Conservation (phyloP, 495 filamentous ascomycete genomes). For the Tuber borchii region DNA sequence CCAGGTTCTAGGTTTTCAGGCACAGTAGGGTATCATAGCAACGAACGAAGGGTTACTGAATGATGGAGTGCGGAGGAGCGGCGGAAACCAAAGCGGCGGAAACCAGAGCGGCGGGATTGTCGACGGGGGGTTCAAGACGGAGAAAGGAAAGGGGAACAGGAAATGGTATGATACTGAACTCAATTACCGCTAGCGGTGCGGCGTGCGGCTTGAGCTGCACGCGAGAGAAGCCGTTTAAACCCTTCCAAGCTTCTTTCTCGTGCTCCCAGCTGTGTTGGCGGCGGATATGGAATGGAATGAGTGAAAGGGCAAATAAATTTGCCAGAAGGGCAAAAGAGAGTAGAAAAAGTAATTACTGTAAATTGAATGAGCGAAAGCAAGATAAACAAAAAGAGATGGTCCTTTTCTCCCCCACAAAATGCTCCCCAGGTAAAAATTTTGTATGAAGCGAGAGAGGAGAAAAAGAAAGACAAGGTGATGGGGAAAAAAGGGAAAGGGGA, state of each 20-base stretch:
- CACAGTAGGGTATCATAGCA: not conserved
- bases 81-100: slow-evolving; percentile 3
- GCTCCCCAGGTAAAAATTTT: slow-evolving; percentile 1
- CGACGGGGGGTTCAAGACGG: slow-evolving; percentile 8
- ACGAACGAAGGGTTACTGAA: not conserved
- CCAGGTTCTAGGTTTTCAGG: not conserved
- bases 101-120: slow-evolving; percentile 1
- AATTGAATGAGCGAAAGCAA: not conserved
- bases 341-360: not conserved
- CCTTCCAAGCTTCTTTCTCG: slow-evolving; percentile 3
- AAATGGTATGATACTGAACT: not conserved
- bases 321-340: not conserved
- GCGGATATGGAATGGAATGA: not conserved
- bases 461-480: slow-evolving; percentile 7
- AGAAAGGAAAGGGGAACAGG: slow-evolving; percentile 10
- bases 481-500: slow-evolving; percentile 1
- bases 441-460: slow-evolving; percentile 1
- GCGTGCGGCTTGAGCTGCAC: slow-evolving; percentile 1
- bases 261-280: not conserved
- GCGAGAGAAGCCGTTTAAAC: slow-evolving; percentile 5
- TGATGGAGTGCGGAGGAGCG: not conserved
- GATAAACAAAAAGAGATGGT: not conserved
- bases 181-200: slow-evolving; percentile 2
- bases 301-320: slow-evolving; percentile 1
- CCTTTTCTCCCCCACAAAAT: not conserved